Evolutionary conservation across 176 grass and related monocot genomes (phyloP), one percentile per base, ranked within the genome.

Genomic region (Musa troglodytarum): DNA sequence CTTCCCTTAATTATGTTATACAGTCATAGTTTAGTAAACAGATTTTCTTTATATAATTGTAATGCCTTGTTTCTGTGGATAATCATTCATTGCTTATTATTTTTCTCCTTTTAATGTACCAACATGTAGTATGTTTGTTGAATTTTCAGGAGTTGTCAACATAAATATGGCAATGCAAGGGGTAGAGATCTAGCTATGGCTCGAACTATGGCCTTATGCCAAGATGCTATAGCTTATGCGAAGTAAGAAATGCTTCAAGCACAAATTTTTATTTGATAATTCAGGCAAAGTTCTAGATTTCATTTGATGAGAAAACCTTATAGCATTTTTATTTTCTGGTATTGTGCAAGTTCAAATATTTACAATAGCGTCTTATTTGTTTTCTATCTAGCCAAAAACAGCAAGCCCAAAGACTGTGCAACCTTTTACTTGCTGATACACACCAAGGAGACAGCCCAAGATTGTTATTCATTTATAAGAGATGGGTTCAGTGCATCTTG

Each of bases 401-500:
- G 0, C 67, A 87, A 82, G 25, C 64, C 20, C 26, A 78, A 79
- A 81, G 81, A 54, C 89, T 73, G 65, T 93, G 95, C 84, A 87
- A 64, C 71, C 73, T 98, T 72, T 84, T 93, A 71, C 71, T 93
- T 11, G 92, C 84, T 77, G 88, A 98, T 79, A 83, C 89, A 81
- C 88, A 89, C 76, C 86, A 93, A 87, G 88, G 90, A 50, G 86
- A 98, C 49, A 87, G 15, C 64, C 90, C 84, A 55, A 86, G 90
- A 75, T 81, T 77, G 1, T 1, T 98, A 52, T 98, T 98, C 80
- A 93, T 98, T 71, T 93, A 98, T 56, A 91, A 91, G 69, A 89
- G 95, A 89, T 98, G 90, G 95, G 80, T 87, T 72, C 75, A 82
- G 24, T 89, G 82, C 80, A 87, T 98, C 77, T 91, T 93, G 69